Evolutionary conservation across 2,329 filamentous ascomycete species (phyloP), one percentile per base, ranked within the genome.

Genomic region (Fusarium virguliforme): DNA sequence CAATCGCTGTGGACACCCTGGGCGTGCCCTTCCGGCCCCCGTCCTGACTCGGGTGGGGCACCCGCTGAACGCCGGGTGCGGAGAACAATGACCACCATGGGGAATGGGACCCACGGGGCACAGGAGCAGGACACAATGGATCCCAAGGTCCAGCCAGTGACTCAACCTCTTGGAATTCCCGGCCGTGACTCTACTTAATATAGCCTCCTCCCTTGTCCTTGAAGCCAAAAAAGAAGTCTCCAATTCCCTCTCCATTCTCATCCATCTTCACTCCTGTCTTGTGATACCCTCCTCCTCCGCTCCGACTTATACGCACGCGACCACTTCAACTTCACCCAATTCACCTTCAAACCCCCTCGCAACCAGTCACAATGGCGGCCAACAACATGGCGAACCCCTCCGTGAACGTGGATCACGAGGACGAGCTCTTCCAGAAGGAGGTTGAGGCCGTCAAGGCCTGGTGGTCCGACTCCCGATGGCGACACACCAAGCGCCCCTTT

Each of bases 391-490:
- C 85, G 62, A 88, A 85, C 79, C 79, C 83, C 73, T 83, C 87
- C 67, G 83, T 89, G 73, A 87, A 89, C 79, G 85, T 86, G 59
- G 83, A 85, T 64, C 74, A 79, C 61, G 89, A 91, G 78, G 89
- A 91, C 67, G 84, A 92, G 76, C 84, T 91, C 77, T 97, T 92
- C 84, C 87, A 90, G 77, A 88, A 92, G 74, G 96, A 99, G 81
- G 94, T 98, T 66, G 90, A 92, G 77, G 90, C 92, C 74, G 92
- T 98, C 74, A 94, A 98, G 89, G 85, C 92, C 82, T 99, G 96
- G 96, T 99, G 96, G 96, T 88, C 86, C 59, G 93, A 97, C 77
- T 89, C 94, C 63, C 89, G 96, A 87, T 99, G 96, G 96, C 89
- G 93, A 80, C 90, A 94, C 83, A 99, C 96, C 76, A 95, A 93